Base-by-base conservation (phyloP, 1,139 yeast genomes). In the Arxiozyma telluris region DNA sequence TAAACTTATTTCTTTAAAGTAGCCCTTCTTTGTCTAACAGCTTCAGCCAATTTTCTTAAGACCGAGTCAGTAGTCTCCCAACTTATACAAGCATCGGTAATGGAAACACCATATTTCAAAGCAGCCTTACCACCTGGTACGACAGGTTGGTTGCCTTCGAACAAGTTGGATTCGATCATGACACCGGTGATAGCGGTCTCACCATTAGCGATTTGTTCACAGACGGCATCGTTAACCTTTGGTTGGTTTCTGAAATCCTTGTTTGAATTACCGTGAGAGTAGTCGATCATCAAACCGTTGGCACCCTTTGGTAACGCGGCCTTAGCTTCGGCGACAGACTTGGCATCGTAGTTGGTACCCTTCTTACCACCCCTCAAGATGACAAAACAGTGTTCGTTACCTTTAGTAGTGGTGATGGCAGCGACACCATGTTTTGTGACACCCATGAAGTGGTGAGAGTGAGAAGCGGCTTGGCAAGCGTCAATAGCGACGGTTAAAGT, bases 161-260 rank as follows among this genome's bases (percentile, higher is more conserved):
- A 80, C 69, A 93, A 87, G 71, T 91, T 83, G 53, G 95, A 85
- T 76, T 93, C 98, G 65, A 93, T 87, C 98, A 93, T 93, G 55
- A 93, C 87, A 71, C 98, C 98, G 63, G 87, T 83, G 59, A 93
- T 81, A 56, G 79, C 72, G 55, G 78, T 78, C 71, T 88, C 96
- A 68, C 98, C 98, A 27, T 73, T 75, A 48, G 89, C 73, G 54
- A 93, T 79, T 74, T 93, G 98, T 63, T 82, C 83, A 53, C 90
- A 87, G 53, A 93, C 96, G 56, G 77, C 79, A 51, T 77, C 76
- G 64, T 87, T 83, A 22, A 91, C 98, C 72, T 80, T 83, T 54
- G 98, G 96, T 75, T 93, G 98, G 75, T 91, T 91, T 72, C 85
- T 80, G 84, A 81, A 90, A 73, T 93, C 96, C 76, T 93, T 93